These are phyloP conservation scores for Ricinus communis DNA, from an alignment of 345 rosid species.

Conservation along the genomic window DNA sequence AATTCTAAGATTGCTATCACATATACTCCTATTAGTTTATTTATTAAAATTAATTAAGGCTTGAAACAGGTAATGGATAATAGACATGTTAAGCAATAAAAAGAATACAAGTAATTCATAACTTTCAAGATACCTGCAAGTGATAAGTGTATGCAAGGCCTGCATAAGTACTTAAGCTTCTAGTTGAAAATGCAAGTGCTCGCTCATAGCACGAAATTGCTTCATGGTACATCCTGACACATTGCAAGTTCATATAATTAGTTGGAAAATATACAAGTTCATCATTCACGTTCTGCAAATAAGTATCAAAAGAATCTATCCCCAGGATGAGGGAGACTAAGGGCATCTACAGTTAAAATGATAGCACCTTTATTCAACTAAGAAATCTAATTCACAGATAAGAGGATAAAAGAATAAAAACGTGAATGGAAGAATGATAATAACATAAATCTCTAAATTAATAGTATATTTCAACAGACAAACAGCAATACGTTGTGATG, in stretches of 20 bases:
- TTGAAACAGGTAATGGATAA: too few relatives aligned
- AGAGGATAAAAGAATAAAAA: background rate
- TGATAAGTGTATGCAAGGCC: constrained; percentile 98
- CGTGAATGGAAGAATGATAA: background rate
- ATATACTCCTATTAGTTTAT: too few relatives aligned
- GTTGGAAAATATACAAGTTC: background rate
- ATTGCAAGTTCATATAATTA: constrained; percentile 19
- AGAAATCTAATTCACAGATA: background rate
- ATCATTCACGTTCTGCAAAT: background rate
- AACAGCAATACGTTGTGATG: too few relatives aligned
- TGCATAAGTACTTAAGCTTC: constrained; percentile 86
- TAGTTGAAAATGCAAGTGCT: constrained; percentile 76
- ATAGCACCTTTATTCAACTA: background rate
- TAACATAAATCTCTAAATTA: background rate
- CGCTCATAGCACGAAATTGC: constrained; percentile 76
- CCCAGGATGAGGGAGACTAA: background rate
- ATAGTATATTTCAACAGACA: background rate
- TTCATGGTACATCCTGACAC: constrained; percentile 61
- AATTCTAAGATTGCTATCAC: too few relatives aligned
- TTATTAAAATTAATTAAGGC: too few relatives aligned
- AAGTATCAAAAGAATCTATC: too few relatives aligned
- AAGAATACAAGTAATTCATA: background rate
- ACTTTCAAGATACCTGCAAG: constrained; percentile 72
- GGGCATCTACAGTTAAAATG: background rate
- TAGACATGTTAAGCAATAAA: background rate